phyloP scores from a whole-genome alignment of 1,139 yeast species.

The Hansenula sp. region DNA sequence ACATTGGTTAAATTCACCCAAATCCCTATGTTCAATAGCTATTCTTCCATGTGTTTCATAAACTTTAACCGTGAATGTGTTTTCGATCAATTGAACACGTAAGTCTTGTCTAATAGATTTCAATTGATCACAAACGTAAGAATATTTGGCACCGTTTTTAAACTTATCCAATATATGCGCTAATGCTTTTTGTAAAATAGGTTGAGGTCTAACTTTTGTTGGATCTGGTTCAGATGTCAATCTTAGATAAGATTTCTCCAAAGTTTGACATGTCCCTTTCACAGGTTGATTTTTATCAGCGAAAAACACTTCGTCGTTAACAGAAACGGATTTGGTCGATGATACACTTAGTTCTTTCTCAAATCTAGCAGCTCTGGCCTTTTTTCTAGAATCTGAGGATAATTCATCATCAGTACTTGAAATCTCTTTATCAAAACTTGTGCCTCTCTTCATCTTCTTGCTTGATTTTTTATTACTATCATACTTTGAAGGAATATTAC shows the following conservation, averaged over 20 bases:
- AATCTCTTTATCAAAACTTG: not conserved
- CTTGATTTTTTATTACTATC: slow-evolving; percentile 8
- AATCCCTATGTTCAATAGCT: slow-evolving; percentile 78
- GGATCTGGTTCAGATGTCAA: slow-evolving; percentile 94
- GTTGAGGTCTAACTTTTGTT: slow-evolving; percentile 69
- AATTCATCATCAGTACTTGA: slow-evolving; percentile 10
- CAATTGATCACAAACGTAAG: slow-evolving; percentile 83
- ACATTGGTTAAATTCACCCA: slow-evolving; percentile 96
- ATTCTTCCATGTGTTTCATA: slow-evolving; percentile 85
- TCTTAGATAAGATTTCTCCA: slow-evolving; percentile 79
- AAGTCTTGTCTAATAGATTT: slow-evolving; percentile 91
- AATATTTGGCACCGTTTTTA: slow-evolving; percentile 50
- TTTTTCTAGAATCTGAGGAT: slow-evolving; percentile 37
- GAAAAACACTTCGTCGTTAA: slow-evolving; percentile 7
- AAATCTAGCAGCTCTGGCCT: slow-evolving; percentile 50
- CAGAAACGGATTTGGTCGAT: slow-evolving; percentile 7
- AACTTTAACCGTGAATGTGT: slow-evolving; percentile 71
- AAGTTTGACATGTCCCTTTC: slow-evolving; percentile 58
- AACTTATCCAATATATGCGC: slow-evolving; percentile 53
- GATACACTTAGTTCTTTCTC: slow-evolving; percentile 31
- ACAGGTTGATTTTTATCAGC: slow-evolving; percentile 35
- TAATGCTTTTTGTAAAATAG: slow-evolving; percentile 56
- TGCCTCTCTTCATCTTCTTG: slow-evolving; percentile 9
- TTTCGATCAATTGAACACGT: slow-evolving; percentile 85
- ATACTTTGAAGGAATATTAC: slow-evolving; percentile 15